Evolutionary conservation across 2,329 filamentous ascomycete genomes (phyloP), one percentile per base, ranked within the genome.

Genomic region (Fusarium oxysporum): DNA sequence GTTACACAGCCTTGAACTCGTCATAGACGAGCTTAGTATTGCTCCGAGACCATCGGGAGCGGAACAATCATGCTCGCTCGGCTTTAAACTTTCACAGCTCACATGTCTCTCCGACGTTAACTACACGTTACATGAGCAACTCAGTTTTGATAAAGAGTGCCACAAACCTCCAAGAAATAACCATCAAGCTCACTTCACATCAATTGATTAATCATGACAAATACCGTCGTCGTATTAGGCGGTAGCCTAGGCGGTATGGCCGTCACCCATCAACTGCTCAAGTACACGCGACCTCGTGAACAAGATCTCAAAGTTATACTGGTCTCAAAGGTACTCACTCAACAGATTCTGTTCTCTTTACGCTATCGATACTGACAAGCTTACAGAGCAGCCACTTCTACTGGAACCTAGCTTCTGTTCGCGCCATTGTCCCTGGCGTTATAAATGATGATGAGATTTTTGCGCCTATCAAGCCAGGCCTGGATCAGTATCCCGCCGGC

Each of bases 371-470:
- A 44, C 41, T 62, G 53, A 61, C 30, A 65, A 38, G 21, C 12
- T 55, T 30, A 37, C 45, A 89, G 86, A 89, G 85, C 73, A 85
- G 82, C 69, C 87, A 90, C 74, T 87, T 90, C 72, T 90, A 85
- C 82, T 89, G 87, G 88, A 89, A 89, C 79, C 62, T 89, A 9
- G 88, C 87, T 32, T 84, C 88, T 2, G 85, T 89, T 47, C 86
- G 88, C 51, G 87, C 86, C 78, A 84, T 90, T 69, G 80, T 90
- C 50, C 87, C 88, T 6, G 85, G 83, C 41, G 70, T 82, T 54
- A 71, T 89, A 76, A 82, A 82, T 41, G 86, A 88, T 68, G 84
- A 87, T 16, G 81, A 88, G 71, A 80, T 89, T 72, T 83, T 86
- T 77, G 82, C 82, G 57, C 83, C 87, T 38, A 86, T 90, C 60